phyloP scores from a whole-genome alignment of 2,329 filamentous ascomycete genomes.

The Colletotrichum chrysophilum region DNA sequence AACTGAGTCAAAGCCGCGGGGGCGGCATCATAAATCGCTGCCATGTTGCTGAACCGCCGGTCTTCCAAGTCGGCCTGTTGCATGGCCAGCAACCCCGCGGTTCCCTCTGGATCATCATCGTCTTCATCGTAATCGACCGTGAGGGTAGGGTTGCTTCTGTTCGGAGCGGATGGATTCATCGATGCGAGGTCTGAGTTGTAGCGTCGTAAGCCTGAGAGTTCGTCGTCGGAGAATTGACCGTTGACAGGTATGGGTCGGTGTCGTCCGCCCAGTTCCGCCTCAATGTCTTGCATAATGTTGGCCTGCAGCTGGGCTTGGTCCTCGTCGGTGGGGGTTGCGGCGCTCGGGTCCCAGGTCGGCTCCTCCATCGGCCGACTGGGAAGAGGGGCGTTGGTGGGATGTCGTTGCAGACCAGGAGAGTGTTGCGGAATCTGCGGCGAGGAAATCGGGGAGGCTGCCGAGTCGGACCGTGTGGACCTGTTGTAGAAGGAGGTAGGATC shows the following conservation, averaged over 20 bases:
- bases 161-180: slow-evolving; percentile 44
- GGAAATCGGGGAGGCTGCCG: slow-evolving; percentile 51
- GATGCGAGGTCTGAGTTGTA: slow-evolving; percentile 54
- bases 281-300: slow-evolving; percentile 63
- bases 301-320: slow-evolving; percentile 44
- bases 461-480: slow-evolving; percentile 53
- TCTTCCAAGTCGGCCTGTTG: slow-evolving; percentile 83
- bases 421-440: slow-evolving; percentile 49
- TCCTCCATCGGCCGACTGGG: slow-evolving; percentile 59
- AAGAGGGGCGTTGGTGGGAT: slow-evolving; percentile 65
- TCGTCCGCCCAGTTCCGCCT: slow-evolving; percentile 53
- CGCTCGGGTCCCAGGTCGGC: slow-evolving; percentile 44
- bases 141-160: slow-evolving; percentile 39
- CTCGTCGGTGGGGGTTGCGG: slow-evolving; percentile 30
- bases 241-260: slow-evolving; percentile 49
- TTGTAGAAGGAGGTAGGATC: slow-evolving; percentile 52
- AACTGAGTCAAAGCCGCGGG: slow-evolving; percentile 37
- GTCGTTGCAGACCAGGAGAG: slow-evolving; percentile 55
- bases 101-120: slow-evolving; percentile 87
- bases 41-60: slow-evolving; percentile 60
- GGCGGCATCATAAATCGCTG: slow-evolving; percentile 54
- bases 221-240: slow-evolving; percentile 49
- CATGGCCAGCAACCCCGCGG: slow-evolving; percentile 83
- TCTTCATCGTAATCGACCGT: slow-evolving; percentile 57
- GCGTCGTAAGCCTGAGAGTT: slow-evolving; percentile 51